Evolutionary conservation across 2,329 filamentous ascomycete genomes (phyloP), one percentile per base, ranked within the genome.

Genomic region (Aspergillus neoniger): DNA sequence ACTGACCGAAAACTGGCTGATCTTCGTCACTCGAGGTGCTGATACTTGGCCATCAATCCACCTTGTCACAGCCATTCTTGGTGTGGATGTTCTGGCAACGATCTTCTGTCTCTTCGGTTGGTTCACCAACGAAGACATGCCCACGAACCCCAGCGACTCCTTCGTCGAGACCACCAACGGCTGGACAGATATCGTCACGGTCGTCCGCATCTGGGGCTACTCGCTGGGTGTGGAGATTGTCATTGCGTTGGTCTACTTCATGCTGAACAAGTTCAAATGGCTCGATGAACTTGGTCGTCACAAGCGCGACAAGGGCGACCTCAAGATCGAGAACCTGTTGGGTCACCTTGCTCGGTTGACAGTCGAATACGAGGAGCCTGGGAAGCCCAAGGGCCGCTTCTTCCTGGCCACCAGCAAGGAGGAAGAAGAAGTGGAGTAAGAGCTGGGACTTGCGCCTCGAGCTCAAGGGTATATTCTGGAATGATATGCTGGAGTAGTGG

Each of bases 1-100:
- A 7, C 86, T 96, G 58, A 94, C 92, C 63, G 92, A 96, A 84
- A 96, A 96, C 82, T 96, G 92, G 92, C 87, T 96, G 55, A 96
- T 96, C 78, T 96, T 96, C 83, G 94, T 96, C 79, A 96, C 92
- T 66, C 91, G 92, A 83, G 92, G 90, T 63, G 86, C 85, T 63
- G 83, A 87, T 72, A 91, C 89, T 5, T 88, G 85, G 81, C 89
- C 89, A 52, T 91, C 88, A 0, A 88, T 88, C 82, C 88, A 91
- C 72, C 81, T 92, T 25, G 82, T 91, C 58, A 80, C 78, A 41
- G 89, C 89, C 59, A 92, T 92, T 72, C 78, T 90, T 58, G 85
- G 85, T 70, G 89, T 92, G 67, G 89, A 92, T 70, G 80, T 85
- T 55, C 76, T 92, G 17, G 87, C 89, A 14, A 91, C 89, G 21